Evolutionary conservation across 495 filamentous ascomycete genomes (phyloP), one percentile per base, ranked within the genome.

Genomic region (Lasiosphaeria ovina): DNA sequence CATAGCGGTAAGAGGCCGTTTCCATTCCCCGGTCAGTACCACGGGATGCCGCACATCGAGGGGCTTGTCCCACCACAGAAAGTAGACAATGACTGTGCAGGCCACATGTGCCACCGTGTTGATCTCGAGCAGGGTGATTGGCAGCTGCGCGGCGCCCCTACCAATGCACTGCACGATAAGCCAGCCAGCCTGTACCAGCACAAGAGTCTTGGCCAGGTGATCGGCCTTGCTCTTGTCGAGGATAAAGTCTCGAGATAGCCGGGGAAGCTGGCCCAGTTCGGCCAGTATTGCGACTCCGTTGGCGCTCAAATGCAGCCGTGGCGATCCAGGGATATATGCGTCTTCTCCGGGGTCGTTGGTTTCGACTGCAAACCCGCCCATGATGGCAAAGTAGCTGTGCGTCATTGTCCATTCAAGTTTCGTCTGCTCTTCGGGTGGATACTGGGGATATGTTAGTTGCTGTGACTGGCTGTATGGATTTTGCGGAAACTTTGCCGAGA

Each of bases 31-130:
- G 0, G 33, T 38, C 32, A 54, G 14, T 8, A 54, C 4, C 8
- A 24, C 52, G 6, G 58, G 58, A 6, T 60, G 38, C 10, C 33
- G 14, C 12, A 60, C 38, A 34, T 60, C 58, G 10, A 58, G 49
- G 5, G 60, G 60, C 42, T 64, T 65, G 32, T 42, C 55, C 60
- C 60, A 59, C 62, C 65, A 67, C 9, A 70, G 52, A 0, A 51
- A 35, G 59, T 78, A 79, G 31, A 74, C 61, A 10, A 67, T 7
- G 1, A 76, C 31, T 11, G 74, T 70, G 52, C 74, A 76, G 9
- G 73, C 6, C 12, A 72, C 72, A 58, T 79, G 74, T 1, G 66
- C 72, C 12, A 76, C 49, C 1, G 69, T 72, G 62, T 76, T 71
- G 17, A 78, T 44, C 47, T 79, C 75, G 2, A 79, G 55, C 6